Evolutionary conservation across 805 yeast genomes (phyloP), one percentile per base, ranked within the genome.

Genomic region (Zygoascus flipseniorum): DNA sequence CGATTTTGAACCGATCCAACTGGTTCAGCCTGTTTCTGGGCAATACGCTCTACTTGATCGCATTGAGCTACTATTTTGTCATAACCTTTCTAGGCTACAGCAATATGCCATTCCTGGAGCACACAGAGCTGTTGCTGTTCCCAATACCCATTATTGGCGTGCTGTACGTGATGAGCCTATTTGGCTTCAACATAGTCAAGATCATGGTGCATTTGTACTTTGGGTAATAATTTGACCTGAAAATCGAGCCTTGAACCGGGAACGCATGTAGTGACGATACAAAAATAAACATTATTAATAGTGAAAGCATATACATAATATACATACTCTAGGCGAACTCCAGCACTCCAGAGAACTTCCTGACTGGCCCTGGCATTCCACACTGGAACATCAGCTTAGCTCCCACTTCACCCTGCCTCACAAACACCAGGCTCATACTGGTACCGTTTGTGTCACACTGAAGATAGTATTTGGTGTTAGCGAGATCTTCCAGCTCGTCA

Each of bases 81-180:
- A 78, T 89, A 51, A 84, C 96, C 1, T 89, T 89, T 65, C 81
- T 89, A 62, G 97, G 97, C n/a, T 90, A 86, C 71, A 78, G 87
- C 73, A 74, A 87, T 55, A 75, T 85, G 65, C 89, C 82, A 57
- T 86, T 73, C 65, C 74, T 79, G 73, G 82, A 69, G 68, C 80
- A 76, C 61, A 81, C 88, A 13, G 86, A 84, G 62, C 68, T 76
- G 47, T 69, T 85, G 39, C 67, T 84, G 42, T 67, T 81, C 18
- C 89, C 95, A 10, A 76, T 89, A 43, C 85, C 85, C 1, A 61
- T 78, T 2, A 72, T 84, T 51, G 76, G 77, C 42, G 53, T 86
- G 1, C 62, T 76, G 8, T 89, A 86, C 80, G 44, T 85, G 11
- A 62, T 82, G 50, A 76, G 88, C 44, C 60, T 83, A 39, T 75